Conservation (phyloP, 495 filamentous ascomycete species). For the Annulohypoxylon stygium region DNA sequence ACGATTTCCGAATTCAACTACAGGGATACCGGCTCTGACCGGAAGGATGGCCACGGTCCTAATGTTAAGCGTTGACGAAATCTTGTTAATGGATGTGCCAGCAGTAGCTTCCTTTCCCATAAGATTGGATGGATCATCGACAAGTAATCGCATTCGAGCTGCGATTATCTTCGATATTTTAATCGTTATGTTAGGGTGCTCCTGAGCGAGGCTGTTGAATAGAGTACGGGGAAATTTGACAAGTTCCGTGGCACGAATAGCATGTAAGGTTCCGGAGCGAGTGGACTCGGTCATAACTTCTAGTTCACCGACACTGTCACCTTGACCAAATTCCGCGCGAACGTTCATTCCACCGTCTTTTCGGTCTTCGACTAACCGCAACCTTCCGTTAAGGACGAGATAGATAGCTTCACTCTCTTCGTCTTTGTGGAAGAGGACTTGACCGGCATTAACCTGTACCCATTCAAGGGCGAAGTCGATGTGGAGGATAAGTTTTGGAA, state of each 20-base stretch:
- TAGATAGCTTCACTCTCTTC: conserved; percentile 99
- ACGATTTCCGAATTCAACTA: conserved; percentile 94
- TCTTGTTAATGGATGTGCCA: conserved; percentile 72
- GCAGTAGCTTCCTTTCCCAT: conserved; percentile 61
- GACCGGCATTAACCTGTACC: conserved; percentile 94
- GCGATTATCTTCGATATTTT: conserved; percentile 99
- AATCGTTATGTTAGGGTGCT: conserved; percentile 98
- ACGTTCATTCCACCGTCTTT: conserved; percentile 87
- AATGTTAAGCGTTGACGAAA: conserved; percentile 89
- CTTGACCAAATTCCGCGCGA: conserved; percentile 93
- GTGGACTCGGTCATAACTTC: conserved; percentile 96
- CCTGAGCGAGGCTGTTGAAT: conserved; percentile 96
- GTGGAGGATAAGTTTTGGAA: conserved; percentile 92
- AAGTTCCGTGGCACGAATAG: conserved; percentile 95
- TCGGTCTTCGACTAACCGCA: conserved; percentile 83
- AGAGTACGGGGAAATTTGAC: conserved; percentile 96
- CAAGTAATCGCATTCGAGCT: conserved; percentile 88
- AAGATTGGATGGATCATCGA: conserved; percentile 76
- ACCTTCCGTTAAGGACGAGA: conserved; percentile 92
- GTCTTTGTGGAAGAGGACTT: conserved; percentile 92
- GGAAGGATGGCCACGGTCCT: conserved; percentile 93
- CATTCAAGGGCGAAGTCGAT: conserved; percentile 99
- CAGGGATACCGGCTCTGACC: conserved; percentile 90
- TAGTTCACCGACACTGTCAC: conserved; percentile 96
- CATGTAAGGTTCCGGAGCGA: conserved; percentile 89